Percentiles rank a stretch among this genome's conserved stretches.
Conservation (phyloP, 108 stramenopile species). For the Phaeodactylum tricornutum region DNA sequence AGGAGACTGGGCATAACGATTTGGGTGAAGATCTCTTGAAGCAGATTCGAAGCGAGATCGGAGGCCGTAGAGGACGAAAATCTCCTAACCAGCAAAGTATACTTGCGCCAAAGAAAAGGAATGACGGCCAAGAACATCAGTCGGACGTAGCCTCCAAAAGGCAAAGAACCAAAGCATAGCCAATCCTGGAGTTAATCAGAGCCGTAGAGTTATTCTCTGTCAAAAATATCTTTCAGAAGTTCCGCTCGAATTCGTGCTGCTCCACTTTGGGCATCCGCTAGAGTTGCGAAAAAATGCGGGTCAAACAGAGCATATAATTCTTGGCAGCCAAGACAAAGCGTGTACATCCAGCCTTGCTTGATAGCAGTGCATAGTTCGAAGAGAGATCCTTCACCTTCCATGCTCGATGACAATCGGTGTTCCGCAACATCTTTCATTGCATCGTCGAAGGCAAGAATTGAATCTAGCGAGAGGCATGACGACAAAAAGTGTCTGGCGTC, state of each 20-base stretch:
- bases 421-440: no score
- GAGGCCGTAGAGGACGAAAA: slow-evolving; percentile 47
- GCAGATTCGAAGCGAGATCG: slow-evolving; percentile 38
- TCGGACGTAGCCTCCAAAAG: background rate
- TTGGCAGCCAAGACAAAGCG: no score
- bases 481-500: slow-evolving; percentile 47
- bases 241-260: slow-evolving; percentile 68
- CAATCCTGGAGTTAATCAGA: background rate
- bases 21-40: slow-evolving; percentile 46
- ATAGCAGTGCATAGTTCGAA: no score
- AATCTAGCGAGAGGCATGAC: no score
- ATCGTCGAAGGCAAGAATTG: no score
- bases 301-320: no score
- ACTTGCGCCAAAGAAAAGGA: slow-evolving; percentile 3
- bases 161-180: background rate
- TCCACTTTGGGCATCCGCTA: no score
- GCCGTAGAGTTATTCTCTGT: background rate
- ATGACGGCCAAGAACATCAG: background rate
- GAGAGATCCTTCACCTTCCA: no score
- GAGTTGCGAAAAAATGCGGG: no score
- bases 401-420: no score
- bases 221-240: background rate
- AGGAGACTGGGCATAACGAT: slow-evolving; percentile 64
- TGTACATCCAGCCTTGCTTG: no score
- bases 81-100: slow-evolving; percentile 8